Percentiles rank a stretch among this genome's conserved stretches.
Evolutionary conservation across 495 filamentous ascomycete genomes (phyloP).

Genomic region (Niebla homalea): DNA sequence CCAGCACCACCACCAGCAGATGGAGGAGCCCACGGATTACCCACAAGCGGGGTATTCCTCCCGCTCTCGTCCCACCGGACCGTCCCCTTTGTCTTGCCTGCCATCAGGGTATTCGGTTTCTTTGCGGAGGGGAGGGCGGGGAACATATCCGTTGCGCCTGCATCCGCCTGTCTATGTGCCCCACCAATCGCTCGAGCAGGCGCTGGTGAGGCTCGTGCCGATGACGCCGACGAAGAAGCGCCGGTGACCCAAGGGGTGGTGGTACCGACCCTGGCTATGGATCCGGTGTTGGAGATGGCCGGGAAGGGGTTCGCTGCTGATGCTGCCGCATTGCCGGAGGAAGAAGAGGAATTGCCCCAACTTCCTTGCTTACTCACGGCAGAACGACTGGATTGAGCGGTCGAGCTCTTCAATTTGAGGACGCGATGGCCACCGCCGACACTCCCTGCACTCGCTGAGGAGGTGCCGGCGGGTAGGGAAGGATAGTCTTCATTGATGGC

Average conservation of each 20-base stretch:
- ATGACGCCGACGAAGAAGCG: constrained; percentile 12
- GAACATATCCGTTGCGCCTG: constrained; percentile 47
- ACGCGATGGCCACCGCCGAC: constrained; percentile 45
- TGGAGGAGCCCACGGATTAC: constrained; percentile 34
- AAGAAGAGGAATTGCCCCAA: constrained; percentile 24
- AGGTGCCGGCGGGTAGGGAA: constrained; percentile 56
- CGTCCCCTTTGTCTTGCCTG: constrained; percentile 59
- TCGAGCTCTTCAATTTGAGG: constrained; percentile 62
- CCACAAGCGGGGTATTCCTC: constrained; percentile 11
- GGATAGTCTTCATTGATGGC: constrained; percentile 96
- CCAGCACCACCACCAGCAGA: constrained; percentile 9
- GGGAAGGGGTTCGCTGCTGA: constrained; percentile 33
- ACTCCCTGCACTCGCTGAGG: constrained; percentile 25
- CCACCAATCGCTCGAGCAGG: constrained; percentile 19
- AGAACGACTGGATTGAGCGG: constrained; percentile 56
- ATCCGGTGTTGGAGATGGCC: constrained; percentile 18
- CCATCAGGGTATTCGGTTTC: constrained; percentile 67
- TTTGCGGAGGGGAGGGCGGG: constrained; percentile 67
- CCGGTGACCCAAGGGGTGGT: constrained; percentile 35
- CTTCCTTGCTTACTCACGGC: constrained; percentile 39
- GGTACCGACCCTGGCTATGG: constrained; percentile 20
- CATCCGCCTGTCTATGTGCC: constrained; percentile 18
- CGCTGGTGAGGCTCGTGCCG: constrained; percentile 8
- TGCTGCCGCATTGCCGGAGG: constrained; percentile 14
- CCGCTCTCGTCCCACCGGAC: constrained; percentile 52